Evolutionary conservation across 2,329 filamentous ascomycete species (phyloP).

Genomic region (Pyrenophora teres): DNA sequence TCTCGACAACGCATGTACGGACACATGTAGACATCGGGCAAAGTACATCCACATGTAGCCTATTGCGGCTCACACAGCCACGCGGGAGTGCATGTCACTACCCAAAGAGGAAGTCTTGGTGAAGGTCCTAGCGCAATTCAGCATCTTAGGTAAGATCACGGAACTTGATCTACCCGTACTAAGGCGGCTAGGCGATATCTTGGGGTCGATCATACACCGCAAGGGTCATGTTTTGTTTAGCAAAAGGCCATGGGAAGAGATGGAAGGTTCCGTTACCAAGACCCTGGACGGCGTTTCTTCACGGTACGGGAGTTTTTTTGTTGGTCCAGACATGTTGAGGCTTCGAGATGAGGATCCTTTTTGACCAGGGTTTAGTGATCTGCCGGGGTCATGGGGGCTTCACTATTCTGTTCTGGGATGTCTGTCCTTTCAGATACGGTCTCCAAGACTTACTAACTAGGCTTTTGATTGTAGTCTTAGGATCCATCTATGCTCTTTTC

Average conservation of each 20-base stretch:
- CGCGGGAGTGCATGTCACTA: conserved; percentile 1
- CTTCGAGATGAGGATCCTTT: background rate
- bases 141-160: conserved; percentile 17
- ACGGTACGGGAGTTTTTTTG: background rate
- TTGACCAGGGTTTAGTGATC: background rate
- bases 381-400: background rate
- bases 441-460: conserved; percentile 11
- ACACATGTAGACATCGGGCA: too few relatives aligned
- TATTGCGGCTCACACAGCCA: conserved; percentile 18
- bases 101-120: conserved; percentile 15
- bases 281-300: conserved; percentile 5
- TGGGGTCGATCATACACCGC: conserved; percentile 23
- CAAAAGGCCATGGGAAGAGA: conserved; percentile 12
- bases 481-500: background rate
- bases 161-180: conserved; percentile 27
- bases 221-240: background rate
- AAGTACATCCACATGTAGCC: background rate
- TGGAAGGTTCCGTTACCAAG: conserved; percentile 12
- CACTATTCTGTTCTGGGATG: background rate
- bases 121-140: conserved; percentile 7
- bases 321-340: background rate
- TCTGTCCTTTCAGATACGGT: background rate
- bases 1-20: too few relatives aligned
- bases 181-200: conserved; percentile 38
- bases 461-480: background rate